phyloP scores from a whole-genome alignment of 805 yeast genomes.

The Kluyveromyces siamensis region DNA sequence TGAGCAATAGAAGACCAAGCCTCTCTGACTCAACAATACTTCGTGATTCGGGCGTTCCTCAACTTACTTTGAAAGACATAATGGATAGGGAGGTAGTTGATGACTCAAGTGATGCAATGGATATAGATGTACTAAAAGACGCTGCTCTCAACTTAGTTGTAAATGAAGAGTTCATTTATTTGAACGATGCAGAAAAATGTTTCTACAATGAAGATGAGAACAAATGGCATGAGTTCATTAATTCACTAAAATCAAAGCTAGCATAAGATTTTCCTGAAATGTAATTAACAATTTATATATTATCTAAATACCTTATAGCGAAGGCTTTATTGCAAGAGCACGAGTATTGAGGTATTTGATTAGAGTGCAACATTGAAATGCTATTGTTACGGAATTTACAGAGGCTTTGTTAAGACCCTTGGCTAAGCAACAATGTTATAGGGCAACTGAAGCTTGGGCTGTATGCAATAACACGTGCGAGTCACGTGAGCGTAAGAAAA shows the following conservation, averaged over 20 bases:
- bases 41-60: conserved; percentile 27
- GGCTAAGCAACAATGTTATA: too few relatives aligned
- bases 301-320: too few relatives aligned
- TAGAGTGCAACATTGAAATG: too few relatives aligned
- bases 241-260: conserved; percentile 6
- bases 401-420: too few relatives aligned
- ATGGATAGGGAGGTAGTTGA: conserved; percentile 19
- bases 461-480: too few relatives aligned
- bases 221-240: conserved; percentile 18
- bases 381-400: too few relatives aligned
- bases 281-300: too few relatives aligned
- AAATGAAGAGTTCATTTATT: conserved; percentile 22
- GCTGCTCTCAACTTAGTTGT: conserved; percentile 12
- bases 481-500: too few relatives aligned
- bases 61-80: conserved; percentile 26
- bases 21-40: conserved; percentile 24
- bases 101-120: conserved; percentile 9
- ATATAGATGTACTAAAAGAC: conserved; percentile 4
- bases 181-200: conserved; percentile 15
- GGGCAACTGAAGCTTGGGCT: too few relatives aligned
- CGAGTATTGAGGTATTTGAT: too few relatives aligned
- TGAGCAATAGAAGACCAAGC: conserved; percentile 22
- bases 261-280: too few relatives aligned
- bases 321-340: too few relatives aligned
- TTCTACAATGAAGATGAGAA: conserved; percentile 15